Evolutionary conservation across 768 basidiomycete genomes (phyloP), one percentile per base, ranked within the genome.

Genomic region (Rhizopogon vinicolor): DNA sequence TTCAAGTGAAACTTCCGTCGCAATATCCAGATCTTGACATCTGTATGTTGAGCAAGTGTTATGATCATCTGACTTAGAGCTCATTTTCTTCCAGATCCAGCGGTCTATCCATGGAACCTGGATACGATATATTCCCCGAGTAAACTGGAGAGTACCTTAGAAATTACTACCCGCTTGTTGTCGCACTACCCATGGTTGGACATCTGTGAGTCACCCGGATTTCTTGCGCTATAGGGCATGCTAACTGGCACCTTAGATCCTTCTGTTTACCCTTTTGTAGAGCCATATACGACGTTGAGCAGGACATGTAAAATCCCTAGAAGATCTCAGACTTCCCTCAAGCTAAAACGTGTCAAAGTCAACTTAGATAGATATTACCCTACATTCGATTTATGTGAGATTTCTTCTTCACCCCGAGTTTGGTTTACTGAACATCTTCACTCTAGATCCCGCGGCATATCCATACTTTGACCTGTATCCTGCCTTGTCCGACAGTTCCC

Each of bases 401-500:
- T 41, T 39, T 22, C 29, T 18, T 10, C 3, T 22, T 33, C 18
- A 12, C 25, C 52, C 22, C 3, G 14, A 53, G 33, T 35, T 35
- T 33, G 29, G 25, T 51, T 2, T 29, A 37, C 35, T 56, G 25
- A 46, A 57, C 12, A 40, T 16, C 7, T 31, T 25, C n/a, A 14
- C 29, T 16, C 19, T 46, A 62, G 57, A 74, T 62, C 66, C 70
- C 5, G 61, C 63, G 1, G 59, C 68, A 1, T 80, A 79, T 64
- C 78, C 72, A 37, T 51, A 69, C 58, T 68, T 74, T 49, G 58
- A 71, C 18, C 39, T 62, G 53, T 55, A 61, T 46, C 58, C 52
- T 22, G 28, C 52, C 40, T 44, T 56, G 35, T 18, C 19, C 14
- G 3, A 13, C 35, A 9, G 19, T 37, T 37, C 19, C 5, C 48